A percentile compares a stretch with the other conserved stretches of the same genome.
Evolutionary conservation across 2,329 filamentous ascomycete genomes (phyloP).

Genomic region (Colletotrichum tropicicola): DNA sequence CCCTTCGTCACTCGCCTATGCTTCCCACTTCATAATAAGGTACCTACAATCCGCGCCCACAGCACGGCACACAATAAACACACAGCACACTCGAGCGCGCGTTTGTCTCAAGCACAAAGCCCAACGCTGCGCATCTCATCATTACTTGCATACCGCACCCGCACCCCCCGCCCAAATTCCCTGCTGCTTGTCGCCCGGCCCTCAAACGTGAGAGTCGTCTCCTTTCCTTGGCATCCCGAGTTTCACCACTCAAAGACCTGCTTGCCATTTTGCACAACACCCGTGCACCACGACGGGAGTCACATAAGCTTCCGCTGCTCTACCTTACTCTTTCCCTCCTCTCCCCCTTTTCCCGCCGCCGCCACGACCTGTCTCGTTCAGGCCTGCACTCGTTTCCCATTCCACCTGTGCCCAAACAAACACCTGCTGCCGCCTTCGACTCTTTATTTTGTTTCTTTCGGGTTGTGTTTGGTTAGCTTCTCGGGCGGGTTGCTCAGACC

Average conservation of each 20-base stretch:
- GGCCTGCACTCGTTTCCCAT: slow-evolving; percentile 16
- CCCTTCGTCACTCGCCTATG: too few species aligned
- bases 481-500: too few species aligned
- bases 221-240: slow-evolving; percentile 24
- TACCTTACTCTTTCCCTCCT: not conserved
- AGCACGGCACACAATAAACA: too few species aligned
- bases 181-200: not conserved
- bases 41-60: too few species aligned
- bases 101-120: too few species aligned
- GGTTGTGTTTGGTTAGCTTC: too few species aligned
- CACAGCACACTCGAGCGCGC: too few species aligned
- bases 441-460: not conserved
- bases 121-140: not conserved
- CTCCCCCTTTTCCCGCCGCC: not conserved
- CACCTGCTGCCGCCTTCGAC: not conserved
- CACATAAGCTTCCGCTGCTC: not conserved
- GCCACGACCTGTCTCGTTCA: slow-evolving; percentile 3
- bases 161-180: slow-evolving; percentile 1
- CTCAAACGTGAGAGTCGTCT: slow-evolving; percentile 15
- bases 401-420: slow-evolving; percentile 3
- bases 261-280: not conserved
- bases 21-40: too few species aligned
- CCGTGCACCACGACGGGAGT: slow-evolving; percentile 1
- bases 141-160: not conserved
- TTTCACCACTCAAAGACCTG: slow-evolving; percentile 9